Conservation (phyloP, 1,284 basidiomycete species). For the Trichosporon ovoides region DNA sequence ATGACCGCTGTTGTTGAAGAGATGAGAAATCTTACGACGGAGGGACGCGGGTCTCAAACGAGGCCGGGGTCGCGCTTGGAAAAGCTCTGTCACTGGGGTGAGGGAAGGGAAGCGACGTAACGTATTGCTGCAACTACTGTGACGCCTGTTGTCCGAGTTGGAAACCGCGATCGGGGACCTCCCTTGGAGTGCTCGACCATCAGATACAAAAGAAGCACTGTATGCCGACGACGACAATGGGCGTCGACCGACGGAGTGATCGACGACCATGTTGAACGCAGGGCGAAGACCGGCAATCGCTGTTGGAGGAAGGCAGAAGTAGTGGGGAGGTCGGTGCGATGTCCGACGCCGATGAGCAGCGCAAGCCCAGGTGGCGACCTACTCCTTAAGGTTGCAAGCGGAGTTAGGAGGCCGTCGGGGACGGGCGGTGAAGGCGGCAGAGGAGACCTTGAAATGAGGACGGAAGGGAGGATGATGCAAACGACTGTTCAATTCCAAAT, state of each 20-base stretch:
- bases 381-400: too few relatives aligned
- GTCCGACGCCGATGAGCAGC: neutral
- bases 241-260: neutral
- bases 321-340: neutral
- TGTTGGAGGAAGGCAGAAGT: neutral
- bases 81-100: neutral
- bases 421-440: too few relatives aligned
- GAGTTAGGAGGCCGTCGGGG: too few relatives aligned
- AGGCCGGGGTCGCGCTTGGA: neutral
- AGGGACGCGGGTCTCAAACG: neutral
- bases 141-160: neutral
- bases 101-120: neutral
- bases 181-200: neutral
- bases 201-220: neutral
- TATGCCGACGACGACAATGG: neutral
- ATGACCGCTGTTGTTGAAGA: neutral
- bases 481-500: too few relatives aligned
- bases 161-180: neutral
- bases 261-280: neutral
- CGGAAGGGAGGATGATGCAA: too few relatives aligned
- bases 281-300: neutral
- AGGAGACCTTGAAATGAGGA: too few relatives aligned
- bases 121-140: neutral
- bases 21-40: constrained; percentile 1
- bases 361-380: neutral